A percentile compares a stretch with the other conserved stretches of the same genome.
Evolutionary conservation across 169 alveolate genomes (phyloP).

Genomic region (Plasmodium billcollinsi): DNA sequence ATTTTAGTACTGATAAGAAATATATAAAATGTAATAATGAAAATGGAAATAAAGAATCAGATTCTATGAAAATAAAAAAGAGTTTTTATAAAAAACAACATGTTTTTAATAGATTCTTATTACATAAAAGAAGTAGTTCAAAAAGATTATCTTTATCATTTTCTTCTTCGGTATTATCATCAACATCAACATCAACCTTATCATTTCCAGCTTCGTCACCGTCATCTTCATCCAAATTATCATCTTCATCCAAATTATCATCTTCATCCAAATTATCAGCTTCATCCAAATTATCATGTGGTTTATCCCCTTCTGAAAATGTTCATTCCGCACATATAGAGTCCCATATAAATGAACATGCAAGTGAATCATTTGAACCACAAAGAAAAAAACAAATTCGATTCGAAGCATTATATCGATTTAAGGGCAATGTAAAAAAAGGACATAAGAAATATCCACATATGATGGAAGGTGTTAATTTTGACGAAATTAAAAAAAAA

Average conservation of each 20-base stretch:
- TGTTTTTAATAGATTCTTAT: background rate
- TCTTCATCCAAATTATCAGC: no score
- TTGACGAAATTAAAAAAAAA: no score
- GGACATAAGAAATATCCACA: background rate
- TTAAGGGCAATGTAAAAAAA: background rate
- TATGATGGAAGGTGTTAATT: background rate
- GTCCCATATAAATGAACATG: no score
- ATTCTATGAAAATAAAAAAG: background rate
- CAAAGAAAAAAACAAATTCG: no score
- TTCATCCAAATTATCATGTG: background rate
- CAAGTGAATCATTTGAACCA: no score
- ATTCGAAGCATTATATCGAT: no score
- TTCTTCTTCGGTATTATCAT: background rate
- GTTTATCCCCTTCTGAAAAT: background rate
- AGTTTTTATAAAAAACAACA: background rate
- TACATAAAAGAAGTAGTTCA: constrained; percentile 7
- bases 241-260: background rate
- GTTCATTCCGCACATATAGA: no score
- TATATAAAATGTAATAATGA: background rate
- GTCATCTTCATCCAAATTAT: background rate
- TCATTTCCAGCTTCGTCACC: constrained; percentile 12
- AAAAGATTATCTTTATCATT: background rate
- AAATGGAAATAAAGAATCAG: background rate
- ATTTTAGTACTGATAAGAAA: background rate
- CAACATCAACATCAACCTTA: background rate